Evolutionary conservation across 192 early-diverging fungal species (phyloP), one percentile per base, ranked within the genome.

Genomic region (Coemansia sp.): DNA sequence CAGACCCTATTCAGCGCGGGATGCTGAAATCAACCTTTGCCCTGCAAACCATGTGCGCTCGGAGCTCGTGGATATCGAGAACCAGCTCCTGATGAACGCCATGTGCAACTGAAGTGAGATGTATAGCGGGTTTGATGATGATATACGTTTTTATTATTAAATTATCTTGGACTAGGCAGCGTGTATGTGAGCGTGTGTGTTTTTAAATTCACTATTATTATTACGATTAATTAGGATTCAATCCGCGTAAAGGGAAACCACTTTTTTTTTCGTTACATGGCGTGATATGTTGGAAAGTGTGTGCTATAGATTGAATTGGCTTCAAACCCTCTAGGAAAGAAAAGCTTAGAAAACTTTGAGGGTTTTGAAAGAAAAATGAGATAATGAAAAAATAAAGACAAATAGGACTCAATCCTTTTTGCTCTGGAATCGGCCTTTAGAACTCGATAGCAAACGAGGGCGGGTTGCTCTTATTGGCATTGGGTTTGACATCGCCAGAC

Each of bases 21-120:
- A 79, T 10, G 42, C 42, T 1, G 64, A 64, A 0, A 46, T 55
- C 9, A 41, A 64, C 1, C 46, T 34, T 33, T 85, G 84, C 65
- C 68, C 70, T 3, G 70, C 82, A 36, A 85, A 85, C 54, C 84
- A 85, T 58, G 82, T 65, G 13, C 55, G 65, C 4, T 60, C 75
- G 0, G 82, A 85, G 33, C 25, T 73, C n/a, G 67, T 85, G 20
- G 76, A 83, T 13, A 61, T 79, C 25, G 84, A 85, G 43, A 85
- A 85, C 53, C 71, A 73, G 56, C 19, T 73, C 1, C 61, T 73
- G 22, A 62, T 73, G 17, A 73, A 73, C 35, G 38, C 65, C 25
- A 45, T 45, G 42, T 45, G 42, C 42, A 45, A 45, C 42, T 45
- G 13, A 13, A 1, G 29, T 29, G 29, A 2, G 29, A 1, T 1